These are phyloP conservation scores for Coemansia sp. DNA, from an alignment of 192 early-diverging fungal species.

Conservation along the genomic window DNA sequence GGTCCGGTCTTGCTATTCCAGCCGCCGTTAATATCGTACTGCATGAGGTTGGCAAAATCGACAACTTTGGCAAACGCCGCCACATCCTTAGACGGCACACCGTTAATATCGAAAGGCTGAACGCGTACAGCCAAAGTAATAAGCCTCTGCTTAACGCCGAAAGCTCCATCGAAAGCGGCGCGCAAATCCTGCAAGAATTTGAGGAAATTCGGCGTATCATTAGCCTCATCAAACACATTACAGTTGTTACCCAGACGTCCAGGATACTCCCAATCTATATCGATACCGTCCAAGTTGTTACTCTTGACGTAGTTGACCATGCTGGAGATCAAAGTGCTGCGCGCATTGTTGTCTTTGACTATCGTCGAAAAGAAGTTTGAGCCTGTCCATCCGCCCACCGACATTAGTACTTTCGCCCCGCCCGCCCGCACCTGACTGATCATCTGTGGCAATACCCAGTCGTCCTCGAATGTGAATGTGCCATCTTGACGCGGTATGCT, in stretches of 20 bases:
- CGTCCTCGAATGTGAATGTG: constrained; percentile 38
- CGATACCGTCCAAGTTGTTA: constrained; percentile 62
- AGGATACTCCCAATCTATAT: constrained; percentile 80
- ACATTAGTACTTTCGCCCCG: constrained; percentile 63
- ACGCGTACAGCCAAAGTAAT: constrained; percentile 71
- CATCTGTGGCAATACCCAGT: constrained; percentile 45
- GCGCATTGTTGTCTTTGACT: constrained; percentile 40
- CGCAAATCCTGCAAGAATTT: constrained; percentile 63
- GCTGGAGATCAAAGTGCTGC: constrained; percentile 62
- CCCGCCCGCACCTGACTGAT: constrained; percentile 46
- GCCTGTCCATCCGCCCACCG: constrained; percentile 74
- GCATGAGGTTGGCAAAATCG: constrained; percentile 72
- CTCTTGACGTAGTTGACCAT: constrained; percentile 60
- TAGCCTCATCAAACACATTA: constrained; percentile 51
- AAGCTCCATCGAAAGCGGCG: constrained; percentile 17
- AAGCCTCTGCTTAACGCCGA: constrained; percentile 53
- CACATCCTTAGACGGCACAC: constrained; percentile 58
- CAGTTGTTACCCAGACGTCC: constrained; percentile 50
- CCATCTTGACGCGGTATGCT: constrained; percentile 52
- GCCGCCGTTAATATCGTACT: constrained; percentile 65
- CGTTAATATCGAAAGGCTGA: constrained; percentile 59
- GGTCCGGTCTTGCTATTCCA: constrained; percentile 63
- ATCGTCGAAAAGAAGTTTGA: constrained; percentile 68
- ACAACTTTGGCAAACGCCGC: constrained; percentile 66
- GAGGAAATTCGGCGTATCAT: constrained; percentile 70